Percentiles rank a stretch among this genome's conserved stretches.
Evolutionary conservation across 768 basidiomycete genomes (phyloP).

Genomic region (Polyporus arcularius): DNA sequence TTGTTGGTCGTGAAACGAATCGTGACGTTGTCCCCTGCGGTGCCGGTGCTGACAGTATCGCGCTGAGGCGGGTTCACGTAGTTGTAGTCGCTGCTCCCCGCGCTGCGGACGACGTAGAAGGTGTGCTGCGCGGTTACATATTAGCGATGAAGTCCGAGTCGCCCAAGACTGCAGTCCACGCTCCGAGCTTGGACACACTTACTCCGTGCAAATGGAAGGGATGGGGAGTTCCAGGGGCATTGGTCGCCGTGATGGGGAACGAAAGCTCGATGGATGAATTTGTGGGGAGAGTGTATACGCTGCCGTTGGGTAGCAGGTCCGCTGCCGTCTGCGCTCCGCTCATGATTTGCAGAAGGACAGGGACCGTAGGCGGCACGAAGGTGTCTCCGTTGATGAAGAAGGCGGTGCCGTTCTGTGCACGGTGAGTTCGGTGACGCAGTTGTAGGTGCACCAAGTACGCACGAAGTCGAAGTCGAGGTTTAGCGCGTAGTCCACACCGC

Average conservation of each 20-base stretch:
- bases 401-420: conserved; percentile 12
- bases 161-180: background rate
- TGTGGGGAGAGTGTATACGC: conserved; percentile 44
- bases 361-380: conserved; percentile 36
- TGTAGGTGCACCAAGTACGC: background rate
- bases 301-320: conserved; percentile 40
- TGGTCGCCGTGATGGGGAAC: background rate
- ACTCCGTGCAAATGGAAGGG: conserved; percentile 20
- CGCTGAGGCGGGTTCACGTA: conserved; percentile 35
- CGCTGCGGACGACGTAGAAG: conserved; percentile 36
- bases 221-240: conserved; percentile 7
- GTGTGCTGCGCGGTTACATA: conserved; percentile 30
- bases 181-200: conserved; percentile 16
- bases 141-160: background rate
- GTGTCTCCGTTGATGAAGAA: conserved; percentile 36
- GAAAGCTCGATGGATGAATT: conserved; percentile 27
- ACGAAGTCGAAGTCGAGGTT: conserved; percentile 13
- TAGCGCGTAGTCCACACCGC: conserved; percentile 1
- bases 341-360: conserved; percentile 49
- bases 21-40: conserved; percentile 19
- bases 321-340: conserved; percentile 41
- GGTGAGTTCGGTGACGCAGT: background rate
- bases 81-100: conserved; percentile 33
- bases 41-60: conserved; percentile 26
- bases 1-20: conserved; percentile 22